Evolutionary conservation across 345 rosid genomes (phyloP).

Genomic region (rapeseed (Brassica napus)): Da-Ae NC_063443.1:13230001-13230500

Average conservation of each 20-base stretch:
- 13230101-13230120: conserved; percentile 20
- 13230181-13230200: conserved; percentile 3
- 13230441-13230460: not conserved
- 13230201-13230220: conserved; percentile 12
- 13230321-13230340: not conserved
- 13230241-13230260: conserved; percentile 1
- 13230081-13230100: conserved; percentile 14
- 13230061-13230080: conserved; percentile 34
- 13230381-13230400: not conserved
- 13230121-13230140: not conserved
- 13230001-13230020: not conserved
- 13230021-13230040: not conserved
- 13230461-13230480: conserved; percentile 2
- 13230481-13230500: conserved; percentile 94
- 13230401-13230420: not conserved
- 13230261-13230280: not conserved
- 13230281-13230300: not conserved
- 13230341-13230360: not conserved
- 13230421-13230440: not conserved
- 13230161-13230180: conserved; percentile 1
- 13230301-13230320: not conserved
- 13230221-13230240: conserved; percentile 3
- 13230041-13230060: conserved; percentile 6
- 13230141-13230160: conserved; percentile 27
- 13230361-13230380: not conserved